These are phyloP conservation scores for Alternaria burnsii DNA, from an alignment of 2,329 filamentous ascomycete species.

Conservation along the genomic window DNA sequence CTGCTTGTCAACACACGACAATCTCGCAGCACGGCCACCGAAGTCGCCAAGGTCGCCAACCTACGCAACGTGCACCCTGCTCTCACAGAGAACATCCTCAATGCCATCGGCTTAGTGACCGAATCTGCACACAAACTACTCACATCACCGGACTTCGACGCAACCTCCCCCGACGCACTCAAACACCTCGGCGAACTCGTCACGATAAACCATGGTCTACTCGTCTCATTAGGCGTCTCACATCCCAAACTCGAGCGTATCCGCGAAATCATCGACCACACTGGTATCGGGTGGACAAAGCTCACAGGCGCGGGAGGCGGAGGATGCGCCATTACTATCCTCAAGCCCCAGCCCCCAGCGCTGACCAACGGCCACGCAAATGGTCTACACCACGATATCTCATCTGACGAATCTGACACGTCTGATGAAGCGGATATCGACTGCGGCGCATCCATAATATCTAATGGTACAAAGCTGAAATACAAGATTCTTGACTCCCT, in stretches of 20 bases:
- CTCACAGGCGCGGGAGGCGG: slow-evolving; percentile 95
- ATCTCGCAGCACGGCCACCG: slow-evolving; percentile 81
- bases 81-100: slow-evolving; percentile 81
- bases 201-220: slow-evolving; percentile 89
- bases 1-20: slow-evolving; percentile 90
- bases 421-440: slow-evolving; percentile 38
- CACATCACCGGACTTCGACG: slow-evolving; percentile 71
- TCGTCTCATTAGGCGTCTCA: slow-evolving; percentile 91
- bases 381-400: slow-evolving; percentile 28
- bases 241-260: slow-evolving; percentile 93
- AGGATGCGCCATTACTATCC: slow-evolving; percentile 90
- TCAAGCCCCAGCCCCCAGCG: slow-evolving; percentile 68
- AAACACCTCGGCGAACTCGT: slow-evolving; percentile 84
- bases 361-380: slow-evolving; percentile 57
- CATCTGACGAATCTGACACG: slow-evolving; percentile 35
- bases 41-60: slow-evolving; percentile 85
- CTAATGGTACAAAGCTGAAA: slow-evolving; percentile 44
- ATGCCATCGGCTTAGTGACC: slow-evolving; percentile 82
- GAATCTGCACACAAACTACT: slow-evolving; percentile 65
- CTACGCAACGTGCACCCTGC: slow-evolving; percentile 76
- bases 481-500: slow-evolving; percentile 64
- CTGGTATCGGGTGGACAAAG: slow-evolving; percentile 95
- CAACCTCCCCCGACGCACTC: slow-evolving; percentile 69
- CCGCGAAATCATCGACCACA: slow-evolving; percentile 82
- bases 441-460: slow-evolving; percentile 42